phyloP scores from a whole-genome alignment of 108 stramenopile genomes.

The Aurantiochytrium sp. region DNA sequence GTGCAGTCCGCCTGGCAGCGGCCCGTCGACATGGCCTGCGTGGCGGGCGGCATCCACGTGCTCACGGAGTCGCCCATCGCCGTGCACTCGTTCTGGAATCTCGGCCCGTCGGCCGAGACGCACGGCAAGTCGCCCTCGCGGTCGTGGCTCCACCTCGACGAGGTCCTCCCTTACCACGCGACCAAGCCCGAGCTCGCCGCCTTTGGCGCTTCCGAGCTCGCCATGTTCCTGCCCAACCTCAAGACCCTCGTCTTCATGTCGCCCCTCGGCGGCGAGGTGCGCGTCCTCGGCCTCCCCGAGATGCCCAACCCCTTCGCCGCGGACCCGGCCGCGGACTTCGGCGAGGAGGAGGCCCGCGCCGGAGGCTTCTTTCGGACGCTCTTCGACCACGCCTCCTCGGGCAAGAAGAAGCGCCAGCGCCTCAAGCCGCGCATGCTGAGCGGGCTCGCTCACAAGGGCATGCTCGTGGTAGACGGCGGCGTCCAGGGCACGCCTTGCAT shows the following conservation, averaged over 20 bases:
- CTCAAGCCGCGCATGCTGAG: neutral
- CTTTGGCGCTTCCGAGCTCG: neutral
- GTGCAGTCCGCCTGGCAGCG: neutral
- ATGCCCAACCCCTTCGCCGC: neutral
- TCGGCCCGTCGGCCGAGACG: neutral
- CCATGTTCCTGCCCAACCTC: neutral
- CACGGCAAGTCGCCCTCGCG: neutral
- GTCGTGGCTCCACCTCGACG: neutral
- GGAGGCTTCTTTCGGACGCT: too few species aligned
- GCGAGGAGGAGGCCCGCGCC: too few species aligned
- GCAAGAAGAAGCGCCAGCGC: neutral
- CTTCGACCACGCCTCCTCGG: too few species aligned
- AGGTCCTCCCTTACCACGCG: neutral
- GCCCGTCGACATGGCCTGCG: neutral
- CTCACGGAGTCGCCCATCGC: neutral
- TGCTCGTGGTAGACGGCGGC: neutral
- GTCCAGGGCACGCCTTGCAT: neutral
- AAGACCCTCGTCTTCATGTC: neutral
- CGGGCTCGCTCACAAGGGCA: neutral
- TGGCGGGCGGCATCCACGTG: neutral
- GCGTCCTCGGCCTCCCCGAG: neutral
- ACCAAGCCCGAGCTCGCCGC: neutral
- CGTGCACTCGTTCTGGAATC: slow-evolving; percentile 9
- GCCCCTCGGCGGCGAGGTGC: neutral
- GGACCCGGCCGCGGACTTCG: neutral